Evolutionary conservation across 192 early-diverging fungal genomes (phyloP).

Genomic region (Gryganskiella cystojenkinii): DNA sequence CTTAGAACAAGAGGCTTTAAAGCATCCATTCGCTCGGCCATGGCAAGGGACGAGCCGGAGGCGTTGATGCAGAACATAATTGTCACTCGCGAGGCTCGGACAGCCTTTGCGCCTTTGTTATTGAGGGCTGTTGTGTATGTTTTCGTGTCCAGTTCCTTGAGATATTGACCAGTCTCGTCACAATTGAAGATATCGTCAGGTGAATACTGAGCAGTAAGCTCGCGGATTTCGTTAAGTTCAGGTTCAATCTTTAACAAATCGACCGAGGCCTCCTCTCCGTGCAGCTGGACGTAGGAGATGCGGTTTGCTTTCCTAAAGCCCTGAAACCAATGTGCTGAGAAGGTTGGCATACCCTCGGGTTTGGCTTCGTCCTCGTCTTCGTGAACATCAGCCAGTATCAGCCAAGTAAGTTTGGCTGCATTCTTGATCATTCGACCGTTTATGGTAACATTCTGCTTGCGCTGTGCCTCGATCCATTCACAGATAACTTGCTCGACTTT

Average conservation of each 20-base stretch:
- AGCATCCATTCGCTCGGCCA: not conserved
- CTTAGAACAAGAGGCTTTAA: conserved; percentile 22
- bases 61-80: conserved; percentile 29
- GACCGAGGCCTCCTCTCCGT: conserved; percentile 9
- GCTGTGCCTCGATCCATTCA: conserved; percentile 9
- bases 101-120: conserved; percentile 6
- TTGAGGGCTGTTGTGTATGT: conserved; percentile 5
- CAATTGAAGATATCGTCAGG: conserved; percentile 14
- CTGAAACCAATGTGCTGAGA: conserved; percentile 10
- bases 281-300: conserved; percentile 4
- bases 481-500: conserved; percentile 1
- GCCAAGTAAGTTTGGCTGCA: not conserved
- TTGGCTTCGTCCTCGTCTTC: not conserved
- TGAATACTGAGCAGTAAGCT: not conserved
- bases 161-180: conserved; percentile 14
- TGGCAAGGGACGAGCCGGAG: conserved; percentile 8
- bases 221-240: conserved; percentile 3
- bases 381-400: not conserved
- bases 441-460: not conserved
- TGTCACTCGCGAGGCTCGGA: not conserved
- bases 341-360: not conserved
- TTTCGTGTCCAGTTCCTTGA: conserved; percentile 10
- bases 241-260: conserved; percentile 8
- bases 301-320: conserved; percentile 7
- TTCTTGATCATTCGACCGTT: not conserved